Conservation (phyloP, 1,284 basidiomycete species). For the Melanopsichium pennsylvanicum region DNA sequence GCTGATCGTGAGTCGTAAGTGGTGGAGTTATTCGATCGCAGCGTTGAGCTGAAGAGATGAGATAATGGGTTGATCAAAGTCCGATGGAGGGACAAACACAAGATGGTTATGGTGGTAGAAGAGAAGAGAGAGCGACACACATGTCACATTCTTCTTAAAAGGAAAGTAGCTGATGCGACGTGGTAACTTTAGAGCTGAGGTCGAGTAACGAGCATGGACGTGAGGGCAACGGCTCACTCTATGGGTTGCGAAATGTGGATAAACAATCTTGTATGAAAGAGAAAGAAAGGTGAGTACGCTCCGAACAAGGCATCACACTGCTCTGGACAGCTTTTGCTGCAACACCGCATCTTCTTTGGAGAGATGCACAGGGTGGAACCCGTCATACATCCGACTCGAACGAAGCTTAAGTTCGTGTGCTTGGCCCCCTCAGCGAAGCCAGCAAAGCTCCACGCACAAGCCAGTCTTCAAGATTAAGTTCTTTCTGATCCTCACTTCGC, state of each 20-base stretch:
- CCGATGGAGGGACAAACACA: slow-evolving; percentile 14
- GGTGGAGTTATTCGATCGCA: too few species aligned
- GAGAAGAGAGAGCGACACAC: not conserved
- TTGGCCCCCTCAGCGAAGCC: too few species aligned
- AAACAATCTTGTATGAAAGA: too few species aligned
- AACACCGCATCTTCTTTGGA: not conserved
- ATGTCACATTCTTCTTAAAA: slow-evolving; percentile 23
- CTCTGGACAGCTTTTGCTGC: too few species aligned
- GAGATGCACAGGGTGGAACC: slow-evolving; percentile 8
- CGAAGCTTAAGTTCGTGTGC: not conserved
- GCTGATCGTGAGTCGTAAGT: too few species aligned
- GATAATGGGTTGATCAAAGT: slow-evolving; percentile 27
- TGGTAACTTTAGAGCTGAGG: not conserved
- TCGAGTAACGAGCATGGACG: not conserved
- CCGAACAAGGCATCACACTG: too few species aligned
- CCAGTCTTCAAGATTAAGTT: slow-evolving; percentile 3
- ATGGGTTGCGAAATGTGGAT: not conserved
- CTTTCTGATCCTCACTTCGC: not conserved
- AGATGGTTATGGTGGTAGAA: slow-evolving; percentile 9
- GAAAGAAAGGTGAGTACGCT: too few species aligned
- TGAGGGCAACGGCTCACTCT: slow-evolving; percentile 3
- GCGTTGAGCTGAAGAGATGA: slow-evolving; percentile 33
- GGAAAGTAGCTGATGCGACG: too few species aligned
- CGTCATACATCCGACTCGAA: not conserved
- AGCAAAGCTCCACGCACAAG: slow-evolving; percentile 18